A percentile compares a stretch with the other conserved stretches of the same genome.
Conservation (phyloP, 2,329 filamentous ascomycete species). For the Trichoderma atrobrunneum region DNA sequence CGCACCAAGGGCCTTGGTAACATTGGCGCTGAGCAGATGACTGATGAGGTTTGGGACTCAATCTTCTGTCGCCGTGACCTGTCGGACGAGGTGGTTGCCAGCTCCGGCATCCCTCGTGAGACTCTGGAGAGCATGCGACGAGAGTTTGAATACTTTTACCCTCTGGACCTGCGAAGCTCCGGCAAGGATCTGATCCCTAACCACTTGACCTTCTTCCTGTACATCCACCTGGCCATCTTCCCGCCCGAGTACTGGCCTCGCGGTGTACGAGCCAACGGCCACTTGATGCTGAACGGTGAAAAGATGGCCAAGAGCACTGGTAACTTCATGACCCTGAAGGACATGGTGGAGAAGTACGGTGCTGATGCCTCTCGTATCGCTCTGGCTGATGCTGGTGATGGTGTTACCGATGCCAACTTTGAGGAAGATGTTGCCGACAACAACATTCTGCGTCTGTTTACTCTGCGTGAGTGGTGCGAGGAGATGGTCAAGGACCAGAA, state of each 20-base stretch:
- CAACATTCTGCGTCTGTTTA: conserved; percentile 80
- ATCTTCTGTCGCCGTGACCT: conserved; percentile 76
- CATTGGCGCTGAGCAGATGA: conserved; percentile 82
- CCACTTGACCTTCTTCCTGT: conserved; percentile 93
- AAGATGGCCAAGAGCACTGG: conserved; percentile 99
- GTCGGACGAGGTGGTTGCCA: conserved; percentile 60
- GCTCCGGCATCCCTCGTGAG: conserved; percentile 70
- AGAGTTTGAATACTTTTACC: conserved; percentile 97
- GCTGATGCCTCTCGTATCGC: conserved; percentile 90
- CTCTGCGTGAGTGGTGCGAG: conserved; percentile 86
- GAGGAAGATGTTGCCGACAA: conserved; percentile 93
- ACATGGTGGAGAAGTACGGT: conserved; percentile 87
- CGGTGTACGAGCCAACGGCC: conserved; percentile 83
- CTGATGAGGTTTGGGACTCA: conserved; percentile 94
- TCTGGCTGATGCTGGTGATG: conserved; percentile 90
- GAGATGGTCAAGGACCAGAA: conserved; percentile 70
- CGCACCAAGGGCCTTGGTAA: conserved; percentile 65
- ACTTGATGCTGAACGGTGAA: conserved; percentile 90
- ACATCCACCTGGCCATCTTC: conserved; percentile 90
- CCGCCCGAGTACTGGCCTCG: conserved; percentile 83
- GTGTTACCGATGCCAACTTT: conserved; percentile 94
- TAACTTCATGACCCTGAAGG: conserved; percentile 90
- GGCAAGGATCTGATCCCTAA: conserved; percentile 94
- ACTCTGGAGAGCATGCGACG: conserved; percentile 77
- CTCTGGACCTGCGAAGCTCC: conserved; percentile 80